phyloP scores from a whole-genome alignment of 495 filamentous ascomycete genomes.

The Aspergillus baeticus region DNA sequence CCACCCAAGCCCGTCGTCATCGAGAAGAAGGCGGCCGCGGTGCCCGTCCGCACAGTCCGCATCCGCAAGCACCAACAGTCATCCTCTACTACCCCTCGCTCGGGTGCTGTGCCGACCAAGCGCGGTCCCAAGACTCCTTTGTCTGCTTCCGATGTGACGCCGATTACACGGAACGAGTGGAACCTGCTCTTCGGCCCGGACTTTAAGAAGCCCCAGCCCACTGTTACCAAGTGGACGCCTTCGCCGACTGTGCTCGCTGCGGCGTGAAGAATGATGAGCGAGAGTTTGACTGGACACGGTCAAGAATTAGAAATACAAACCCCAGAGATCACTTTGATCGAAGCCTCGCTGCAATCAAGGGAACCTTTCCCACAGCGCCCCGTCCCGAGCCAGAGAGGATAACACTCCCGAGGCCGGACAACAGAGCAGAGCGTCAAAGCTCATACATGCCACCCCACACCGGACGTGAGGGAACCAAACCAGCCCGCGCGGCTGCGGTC shows the following conservation, averaged over 20 bases:
- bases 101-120: constrained; percentile 17
- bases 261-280: constrained; percentile 23
- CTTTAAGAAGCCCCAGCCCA: constrained; percentile 30
- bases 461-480: background rate
- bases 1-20: constrained; percentile 19
- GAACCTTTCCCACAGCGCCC: too few relatives aligned
- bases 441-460: too few relatives aligned
- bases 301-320: too few relatives aligned
- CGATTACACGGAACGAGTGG: constrained; percentile 49
- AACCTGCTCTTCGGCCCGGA: constrained; percentile 40
- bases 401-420: too few relatives aligned
- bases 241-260: constrained; percentile 37
- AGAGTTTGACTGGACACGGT: background rate
- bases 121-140: constrained; percentile 45
- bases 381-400: too few relatives aligned
- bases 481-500: background rate
- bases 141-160: constrained; percentile 47
- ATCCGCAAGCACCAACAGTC: constrained; percentile 13
- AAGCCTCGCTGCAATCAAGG: too few relatives aligned
- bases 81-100: constrained; percentile 14
- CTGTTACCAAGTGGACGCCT: constrained; percentile 45
- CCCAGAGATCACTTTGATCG: too few relatives aligned
- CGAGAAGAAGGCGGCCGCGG: constrained; percentile 20
- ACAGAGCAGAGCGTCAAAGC: too few relatives aligned
- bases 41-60: constrained; percentile 25